phyloP scores from a whole-genome alignment of 1,284 basidiomycete genomes.

The Heterobasidion irregulare region DNA sequence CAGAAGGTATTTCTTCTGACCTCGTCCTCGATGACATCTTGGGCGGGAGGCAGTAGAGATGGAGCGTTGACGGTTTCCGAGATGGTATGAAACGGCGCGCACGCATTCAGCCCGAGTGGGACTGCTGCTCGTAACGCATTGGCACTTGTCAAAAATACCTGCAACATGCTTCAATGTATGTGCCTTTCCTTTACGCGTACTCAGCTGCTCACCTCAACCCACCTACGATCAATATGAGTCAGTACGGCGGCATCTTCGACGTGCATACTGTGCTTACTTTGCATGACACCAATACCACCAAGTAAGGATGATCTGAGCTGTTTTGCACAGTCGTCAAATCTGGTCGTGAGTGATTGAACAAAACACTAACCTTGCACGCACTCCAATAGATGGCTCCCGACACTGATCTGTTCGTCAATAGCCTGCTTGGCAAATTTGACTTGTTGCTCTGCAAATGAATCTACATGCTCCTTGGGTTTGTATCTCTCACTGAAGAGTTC shows the following conservation, averaged over 20 bases:
- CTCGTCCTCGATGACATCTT: constrained; percentile 60
- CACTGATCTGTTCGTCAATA: constrained; percentile 26
- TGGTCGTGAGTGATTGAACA: neutral
- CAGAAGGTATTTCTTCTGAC: constrained; percentile 65
- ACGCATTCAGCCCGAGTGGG: constrained; percentile 61
- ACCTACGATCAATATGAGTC: constrained; percentile 29
- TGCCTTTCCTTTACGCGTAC: neutral
- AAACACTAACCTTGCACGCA: constrained; percentile 48
- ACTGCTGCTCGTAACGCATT: constrained; percentile 51
- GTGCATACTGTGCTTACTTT: constrained; percentile 29
- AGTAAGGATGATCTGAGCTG: constrained; percentile 45
- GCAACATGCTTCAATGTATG: neutral
- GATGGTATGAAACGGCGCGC: constrained; percentile 59
- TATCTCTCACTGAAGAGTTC: constrained; percentile 45
- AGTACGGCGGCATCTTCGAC: neutral
- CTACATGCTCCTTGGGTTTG: constrained; percentile 30
- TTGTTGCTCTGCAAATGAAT: constrained; percentile 63
- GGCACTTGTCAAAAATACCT: constrained; percentile 55
- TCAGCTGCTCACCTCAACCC: constrained; percentile 50
- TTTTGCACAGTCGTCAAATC: constrained; percentile 22
- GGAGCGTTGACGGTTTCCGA: constrained; percentile 41
- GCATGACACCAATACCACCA: constrained; percentile 72
- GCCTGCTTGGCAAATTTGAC: constrained; percentile 46
- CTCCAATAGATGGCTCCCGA: constrained; percentile 40
- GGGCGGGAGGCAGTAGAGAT: constrained; percentile 49